Conservation (phyloP, 257 asterid genomes). For the Forsythia suspensa region DNA sequence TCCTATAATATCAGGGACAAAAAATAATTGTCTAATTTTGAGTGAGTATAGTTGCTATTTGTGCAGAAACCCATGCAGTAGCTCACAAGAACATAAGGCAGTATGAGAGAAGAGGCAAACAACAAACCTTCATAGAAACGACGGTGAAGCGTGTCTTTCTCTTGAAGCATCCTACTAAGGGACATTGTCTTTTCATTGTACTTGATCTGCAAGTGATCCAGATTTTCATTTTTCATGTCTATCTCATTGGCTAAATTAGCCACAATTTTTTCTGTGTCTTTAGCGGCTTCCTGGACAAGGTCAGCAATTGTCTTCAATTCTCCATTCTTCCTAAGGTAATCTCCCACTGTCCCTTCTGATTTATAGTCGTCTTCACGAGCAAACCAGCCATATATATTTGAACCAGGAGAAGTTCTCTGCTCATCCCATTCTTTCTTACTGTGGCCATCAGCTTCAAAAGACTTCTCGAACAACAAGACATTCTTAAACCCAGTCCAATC, state of each 20-base stretch:
- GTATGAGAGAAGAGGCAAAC: constrained; percentile 9
- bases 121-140: constrained; percentile 68
- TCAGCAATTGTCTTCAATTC: constrained; percentile 51
- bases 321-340: constrained; percentile 48
- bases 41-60: background rate
- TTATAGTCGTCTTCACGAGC: constrained; percentile 63
- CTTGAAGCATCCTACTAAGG: constrained; percentile 75
- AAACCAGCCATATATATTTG: constrained; percentile 57
- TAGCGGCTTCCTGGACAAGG: constrained; percentile 41
- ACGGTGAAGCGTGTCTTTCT: constrained; percentile 81
- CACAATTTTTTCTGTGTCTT: constrained; percentile 48
- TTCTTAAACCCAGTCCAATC: constrained; percentile 69
- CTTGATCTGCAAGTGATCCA: constrained; percentile 58
- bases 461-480: constrained; percentile 64
- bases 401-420: constrained; percentile 30
- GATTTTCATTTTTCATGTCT: constrained; percentile 63
- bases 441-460: constrained; percentile 43
- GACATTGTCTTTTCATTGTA: constrained; percentile 62
- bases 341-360: constrained; percentile 57
- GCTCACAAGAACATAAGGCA: background rate
- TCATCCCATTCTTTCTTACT: constrained; percentile 58
- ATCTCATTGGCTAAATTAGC: constrained; percentile 66
- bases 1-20: background rate
- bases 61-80: background rate
- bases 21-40: background rate